A percentile compares a stretch with the other conserved stretches of the same genome.
These are phyloP conservation scores for Fusarium sp. DNA, from an alignment of 2,329 filamentous ascomycete species.

Conservation along the genomic window DNA sequence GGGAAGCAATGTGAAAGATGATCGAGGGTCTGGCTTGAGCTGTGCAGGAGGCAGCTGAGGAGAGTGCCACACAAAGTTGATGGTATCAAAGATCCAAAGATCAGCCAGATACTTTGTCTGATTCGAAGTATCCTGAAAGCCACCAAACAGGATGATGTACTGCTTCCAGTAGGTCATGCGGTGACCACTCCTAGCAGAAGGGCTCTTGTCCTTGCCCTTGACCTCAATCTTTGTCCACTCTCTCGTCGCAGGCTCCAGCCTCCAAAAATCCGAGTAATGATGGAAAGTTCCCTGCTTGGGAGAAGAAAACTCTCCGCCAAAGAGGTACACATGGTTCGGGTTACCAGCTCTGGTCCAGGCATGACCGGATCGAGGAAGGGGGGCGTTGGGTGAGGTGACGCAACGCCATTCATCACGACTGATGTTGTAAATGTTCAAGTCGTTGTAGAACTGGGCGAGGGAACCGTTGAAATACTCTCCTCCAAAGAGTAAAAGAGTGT, in stretches of 20 bases:
- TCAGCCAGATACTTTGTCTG: slow-evolving; percentile 94
- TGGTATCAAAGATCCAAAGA: slow-evolving; percentile 93
- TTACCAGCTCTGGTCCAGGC: slow-evolving; percentile 93
- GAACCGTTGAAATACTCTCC: slow-evolving; percentile 97
- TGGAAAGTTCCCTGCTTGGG: slow-evolving; percentile 99
- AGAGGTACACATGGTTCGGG: slow-evolving; percentile 83
- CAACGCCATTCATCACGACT: slow-evolving; percentile 89
- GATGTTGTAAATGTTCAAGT: slow-evolving; percentile 74
- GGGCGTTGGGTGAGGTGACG: slow-evolving; percentile 89
- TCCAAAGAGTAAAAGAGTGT: slow-evolving; percentile 89
- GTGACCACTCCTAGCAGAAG: slow-evolving; percentile 87
- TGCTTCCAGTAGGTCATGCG: slow-evolving; percentile 98
- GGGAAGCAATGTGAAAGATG: slow-evolving; percentile 89
- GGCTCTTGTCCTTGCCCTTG: slow-evolving; percentile 77
- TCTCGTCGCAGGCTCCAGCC: slow-evolving; percentile 79
- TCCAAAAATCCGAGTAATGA: slow-evolving; percentile 99
- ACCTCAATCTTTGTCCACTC: slow-evolving; percentile 93
- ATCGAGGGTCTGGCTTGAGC: slow-evolving; percentile 87
- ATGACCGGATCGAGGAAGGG: slow-evolving; percentile 88
- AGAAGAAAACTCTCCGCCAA: slow-evolving; percentile 94
- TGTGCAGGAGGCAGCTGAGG: slow-evolving; percentile 78
- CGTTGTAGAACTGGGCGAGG: slow-evolving; percentile 75
- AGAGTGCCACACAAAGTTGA: slow-evolving; percentile 83
- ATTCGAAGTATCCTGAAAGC: slow-evolving; percentile 96
- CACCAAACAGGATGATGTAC: slow-evolving; percentile 93